Conservation (phyloP, 208 protist species). For the Crithidia fasciculata region DNA sequence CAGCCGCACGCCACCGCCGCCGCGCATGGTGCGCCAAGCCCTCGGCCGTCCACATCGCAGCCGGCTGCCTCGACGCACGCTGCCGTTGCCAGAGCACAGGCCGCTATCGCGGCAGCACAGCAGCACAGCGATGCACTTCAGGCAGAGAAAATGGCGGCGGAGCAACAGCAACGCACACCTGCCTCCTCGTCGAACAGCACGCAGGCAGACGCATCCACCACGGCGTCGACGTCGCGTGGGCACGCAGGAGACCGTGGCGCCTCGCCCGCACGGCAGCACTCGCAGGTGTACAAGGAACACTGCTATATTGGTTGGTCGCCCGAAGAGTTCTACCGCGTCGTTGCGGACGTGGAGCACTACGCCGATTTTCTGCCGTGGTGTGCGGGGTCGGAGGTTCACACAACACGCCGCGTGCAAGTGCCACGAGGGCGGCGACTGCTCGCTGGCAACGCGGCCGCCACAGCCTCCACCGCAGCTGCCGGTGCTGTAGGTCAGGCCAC, state of each 20-base stretch:
- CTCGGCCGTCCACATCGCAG: too few species aligned
- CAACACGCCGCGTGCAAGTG: conserved; percentile 33
- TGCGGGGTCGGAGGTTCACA: conserved; percentile 61
- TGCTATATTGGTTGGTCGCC: conserved; percentile 81
- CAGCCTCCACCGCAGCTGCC: neutral
- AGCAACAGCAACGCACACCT: neutral
- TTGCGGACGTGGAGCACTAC: conserved; percentile 81
- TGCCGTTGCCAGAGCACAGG: conserved; percentile 40
- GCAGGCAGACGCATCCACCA: too few species aligned
- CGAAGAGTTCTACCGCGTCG: conserved; percentile 68
- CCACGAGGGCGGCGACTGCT: conserved; percentile 20
- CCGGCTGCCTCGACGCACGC: conserved; percentile 3
- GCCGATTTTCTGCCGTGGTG: conserved; percentile 84
- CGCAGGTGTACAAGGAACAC: conserved; percentile 76
- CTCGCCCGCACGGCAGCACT: conserved; percentile 19
- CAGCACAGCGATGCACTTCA: neutral
- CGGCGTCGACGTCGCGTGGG: too few species aligned
- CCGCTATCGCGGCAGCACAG: conserved; percentile 37
- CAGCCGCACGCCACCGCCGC: too few species aligned
- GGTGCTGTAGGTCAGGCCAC: neutral
- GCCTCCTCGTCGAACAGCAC: too few species aligned
- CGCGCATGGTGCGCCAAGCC: too few species aligned
- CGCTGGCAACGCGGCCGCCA: neutral
- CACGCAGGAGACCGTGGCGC: neutral
- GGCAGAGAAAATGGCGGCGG: too few species aligned